These are phyloP conservation scores for Amborella trichopoda DNA, from an alignment of 164 flowering plant species.

Conservation along the genomic window DNA sequence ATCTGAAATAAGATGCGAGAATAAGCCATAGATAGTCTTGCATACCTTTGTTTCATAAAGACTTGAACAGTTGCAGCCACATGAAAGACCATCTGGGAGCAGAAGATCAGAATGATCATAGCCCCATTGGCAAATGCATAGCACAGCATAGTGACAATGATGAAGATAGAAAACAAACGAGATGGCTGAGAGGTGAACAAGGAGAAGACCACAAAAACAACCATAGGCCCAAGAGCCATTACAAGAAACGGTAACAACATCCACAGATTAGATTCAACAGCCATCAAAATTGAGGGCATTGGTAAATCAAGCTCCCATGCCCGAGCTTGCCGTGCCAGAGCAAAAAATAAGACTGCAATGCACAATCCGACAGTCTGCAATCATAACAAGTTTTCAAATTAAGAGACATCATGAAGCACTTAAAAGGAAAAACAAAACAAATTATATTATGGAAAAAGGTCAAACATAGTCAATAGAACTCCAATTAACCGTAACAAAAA, in stretches of 20 bases:
- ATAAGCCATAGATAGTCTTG: constrained; percentile 3
- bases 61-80: constrained; percentile 51
- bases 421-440: neutral
- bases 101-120: constrained; percentile 35
- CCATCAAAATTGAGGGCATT: constrained; percentile 65
- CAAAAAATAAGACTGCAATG: constrained; percentile 62
- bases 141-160: constrained; percentile 48
- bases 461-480: too few species aligned
- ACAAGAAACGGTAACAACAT: constrained; percentile 52
- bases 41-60: constrained; percentile 65
- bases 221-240: constrained; percentile 43
- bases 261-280: constrained; percentile 74
- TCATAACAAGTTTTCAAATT: constrained; percentile 7
- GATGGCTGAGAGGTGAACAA: constrained; percentile 30
- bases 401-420: constrained; percentile 1
- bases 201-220: constrained; percentile 44
- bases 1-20: neutral
- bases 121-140: constrained; percentile 71
- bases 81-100: constrained; percentile 58
- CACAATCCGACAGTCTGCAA: constrained; percentile 80
- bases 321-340: constrained; percentile 81
- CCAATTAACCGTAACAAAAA: too few species aligned
- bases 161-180: constrained; percentile 54
- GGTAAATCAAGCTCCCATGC: constrained; percentile 76
- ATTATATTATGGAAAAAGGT: neutral